Conservation (phyloP, 768 basidiomycete genomes). For the Tulasnella sp. region DNA sequence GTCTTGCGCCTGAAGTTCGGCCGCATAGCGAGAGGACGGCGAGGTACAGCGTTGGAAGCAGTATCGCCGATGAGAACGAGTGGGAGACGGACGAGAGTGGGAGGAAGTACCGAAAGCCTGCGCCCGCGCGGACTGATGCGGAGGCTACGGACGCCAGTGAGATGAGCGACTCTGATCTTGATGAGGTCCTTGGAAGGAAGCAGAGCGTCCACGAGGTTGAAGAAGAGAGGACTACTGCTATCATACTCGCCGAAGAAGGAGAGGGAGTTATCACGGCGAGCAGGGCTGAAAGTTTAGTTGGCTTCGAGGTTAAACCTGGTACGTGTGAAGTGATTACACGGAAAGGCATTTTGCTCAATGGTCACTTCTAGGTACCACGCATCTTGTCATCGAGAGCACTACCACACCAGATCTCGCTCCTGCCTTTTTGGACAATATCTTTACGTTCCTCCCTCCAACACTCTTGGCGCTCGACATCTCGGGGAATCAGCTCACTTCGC, state of each 20-base stretch:
- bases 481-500: constrained; percentile 70
- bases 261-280: constrained; percentile 70
- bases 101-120: not conserved
- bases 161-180: constrained; percentile 13
- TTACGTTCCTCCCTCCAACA: constrained; percentile 67
- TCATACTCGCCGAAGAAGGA: constrained; percentile 75
- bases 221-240: constrained; percentile 60
- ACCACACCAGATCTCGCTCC: constrained; percentile 70
- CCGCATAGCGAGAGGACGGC: not conserved
- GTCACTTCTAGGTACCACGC: constrained; percentile 66
- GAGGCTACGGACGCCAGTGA: constrained; percentile 11
- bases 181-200: constrained; percentile 15
- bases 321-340: constrained; percentile 26
- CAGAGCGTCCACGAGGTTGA: constrained; percentile 38
- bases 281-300: constrained; percentile 48
- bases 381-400: constrained; percentile 81
- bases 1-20: not conserved
- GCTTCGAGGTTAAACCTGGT: constrained; percentile 69
- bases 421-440: constrained; percentile 54
- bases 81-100: constrained; percentile 13
- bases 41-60: constrained; percentile 1
- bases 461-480: constrained; percentile 92
- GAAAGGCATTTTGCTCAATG: not conserved
- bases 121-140: not conserved
- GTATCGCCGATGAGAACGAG: constrained; percentile 1